Percentiles rank a stretch among this genome's conserved stretches.
phyloP scores from a whole-genome alignment of 805 yeast genomes.

The Diddensiella santjacobensis region DNA sequence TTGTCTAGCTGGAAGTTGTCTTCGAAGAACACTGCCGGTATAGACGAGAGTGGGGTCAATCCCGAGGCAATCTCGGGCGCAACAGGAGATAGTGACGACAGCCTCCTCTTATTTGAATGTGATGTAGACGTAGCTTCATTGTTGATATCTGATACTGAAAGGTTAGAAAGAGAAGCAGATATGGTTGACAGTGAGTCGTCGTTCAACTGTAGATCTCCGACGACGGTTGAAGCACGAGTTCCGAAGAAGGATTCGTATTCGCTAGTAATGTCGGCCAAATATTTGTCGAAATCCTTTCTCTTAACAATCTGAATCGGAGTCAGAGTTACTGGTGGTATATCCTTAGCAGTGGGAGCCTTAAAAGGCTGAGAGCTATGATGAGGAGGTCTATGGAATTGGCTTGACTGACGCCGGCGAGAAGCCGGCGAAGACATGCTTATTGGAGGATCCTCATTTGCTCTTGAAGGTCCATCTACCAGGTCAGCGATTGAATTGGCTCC shows the following conservation, averaged over 20 bases:
- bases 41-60: conserved; percentile 36
- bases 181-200: conserved; percentile 18
- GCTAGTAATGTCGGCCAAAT: conserved; percentile 41
- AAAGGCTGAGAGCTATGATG: conserved; percentile 30
- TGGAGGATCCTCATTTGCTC: conserved; percentile 7
- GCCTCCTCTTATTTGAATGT: neutral
- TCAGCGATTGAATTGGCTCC: conserved; percentile 78
- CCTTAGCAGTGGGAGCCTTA: conserved; percentile 63
- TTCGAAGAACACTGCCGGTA: conserved; percentile 69
- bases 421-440: conserved; percentile 22
- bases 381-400: conserved; percentile 30
- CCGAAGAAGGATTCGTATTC: conserved; percentile 38
- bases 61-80: neutral
- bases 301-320: conserved; percentile 48
- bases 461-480: conserved; percentile 48
- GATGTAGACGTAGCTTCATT: neutral
- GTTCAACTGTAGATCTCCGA: neutral
- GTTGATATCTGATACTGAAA: neutral
- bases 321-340: conserved; percentile 78
- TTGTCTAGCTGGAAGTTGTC: conserved; percentile 77
- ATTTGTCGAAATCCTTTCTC: conserved; percentile 42
- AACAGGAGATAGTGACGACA: neutral
- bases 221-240: neutral
- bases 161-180: conserved; percentile 14
- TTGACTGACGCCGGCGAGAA: conserved; percentile 26